Percentiles rank a stretch among this genome's conserved stretches.
Conservation (phyloP, 345 rosid species). For the Turritis glabra region DNA sequence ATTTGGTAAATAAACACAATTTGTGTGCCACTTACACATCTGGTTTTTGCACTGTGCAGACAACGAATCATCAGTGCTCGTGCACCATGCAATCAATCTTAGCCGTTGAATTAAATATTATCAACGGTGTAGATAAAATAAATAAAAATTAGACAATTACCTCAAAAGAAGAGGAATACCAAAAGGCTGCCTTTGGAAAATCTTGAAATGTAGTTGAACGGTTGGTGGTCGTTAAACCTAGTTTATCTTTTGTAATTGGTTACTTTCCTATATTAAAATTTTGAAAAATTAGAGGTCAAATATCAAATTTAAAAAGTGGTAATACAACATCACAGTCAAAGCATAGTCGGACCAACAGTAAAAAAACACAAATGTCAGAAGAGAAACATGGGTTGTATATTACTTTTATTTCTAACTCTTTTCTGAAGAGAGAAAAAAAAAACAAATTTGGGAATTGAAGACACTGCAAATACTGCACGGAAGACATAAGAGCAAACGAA, state of each 20-base stretch:
- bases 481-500: slow-evolving; percentile 24
- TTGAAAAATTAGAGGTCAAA: background rate
- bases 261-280: background rate
- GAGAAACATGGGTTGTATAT: background rate
- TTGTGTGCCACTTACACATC: background rate
- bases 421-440: background rate
- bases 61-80: background rate
- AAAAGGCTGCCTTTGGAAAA: slow-evolving; percentile 36
- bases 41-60: background rate
- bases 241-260: background rate
- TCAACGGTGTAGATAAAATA: slow-evolving; percentile 2
- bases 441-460: slow-evolving; percentile 13
- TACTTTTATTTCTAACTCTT: background rate
- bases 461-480: slow-evolving; percentile 23
- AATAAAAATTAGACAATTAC: slow-evolving; percentile 15
- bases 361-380: slow-evolving; percentile 24
- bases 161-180: slow-evolving; percentile 28
- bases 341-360: slow-evolving; percentile 29
- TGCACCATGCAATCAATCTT: slow-evolving; percentile 21
- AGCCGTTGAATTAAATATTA: slow-evolving; percentile 13
- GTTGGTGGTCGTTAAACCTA: slow-evolving; percentile 34
- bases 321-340: slow-evolving; percentile 21
- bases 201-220: slow-evolving; percentile 29
- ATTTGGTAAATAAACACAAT: background rate
- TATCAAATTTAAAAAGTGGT: background rate